Evolutionary conservation across 192 early-diverging fungal species (phyloP).

Genomic region (Coemansia sp.): DNA sequence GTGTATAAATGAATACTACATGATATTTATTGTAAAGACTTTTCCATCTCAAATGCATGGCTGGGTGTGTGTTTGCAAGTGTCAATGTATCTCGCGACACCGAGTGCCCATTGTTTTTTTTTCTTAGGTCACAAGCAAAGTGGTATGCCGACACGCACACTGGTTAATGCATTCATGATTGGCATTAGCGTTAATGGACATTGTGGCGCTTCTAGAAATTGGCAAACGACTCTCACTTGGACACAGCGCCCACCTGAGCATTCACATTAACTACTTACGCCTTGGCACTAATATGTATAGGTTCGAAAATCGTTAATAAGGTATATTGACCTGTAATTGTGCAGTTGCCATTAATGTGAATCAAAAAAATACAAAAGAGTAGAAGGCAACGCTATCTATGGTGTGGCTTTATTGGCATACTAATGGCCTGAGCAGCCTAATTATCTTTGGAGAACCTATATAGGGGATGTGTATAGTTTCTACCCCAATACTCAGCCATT

Average conservation of each 20-base stretch:
- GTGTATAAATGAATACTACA: neutral
- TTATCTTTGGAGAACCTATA: neutral
- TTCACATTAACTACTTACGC: neutral
- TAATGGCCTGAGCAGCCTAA: neutral
- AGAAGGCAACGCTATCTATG: neutral
- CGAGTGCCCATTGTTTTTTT: neutral
- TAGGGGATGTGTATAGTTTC: neutral
- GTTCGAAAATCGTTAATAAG: neutral
- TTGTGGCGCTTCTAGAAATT: neutral
- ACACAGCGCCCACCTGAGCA: neutral
- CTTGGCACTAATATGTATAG: neutral
- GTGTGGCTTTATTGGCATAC: constrained; percentile 1
- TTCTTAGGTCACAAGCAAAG: neutral
- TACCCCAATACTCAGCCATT: neutral
- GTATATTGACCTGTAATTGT: neutral
- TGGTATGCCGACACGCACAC: neutral
- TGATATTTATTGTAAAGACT: neutral
- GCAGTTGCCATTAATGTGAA: neutral
- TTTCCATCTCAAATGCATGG: neutral
- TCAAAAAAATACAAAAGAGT: neutral
- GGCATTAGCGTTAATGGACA: neutral
- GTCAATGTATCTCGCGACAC: neutral
- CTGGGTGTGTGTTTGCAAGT: neutral
- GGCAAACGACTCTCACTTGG: neutral
- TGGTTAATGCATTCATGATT: constrained; percentile 1